phyloP scores from a whole-genome alignment of 148 eudicot genomes.

The Fagopyrum homotropicum region DNA sequence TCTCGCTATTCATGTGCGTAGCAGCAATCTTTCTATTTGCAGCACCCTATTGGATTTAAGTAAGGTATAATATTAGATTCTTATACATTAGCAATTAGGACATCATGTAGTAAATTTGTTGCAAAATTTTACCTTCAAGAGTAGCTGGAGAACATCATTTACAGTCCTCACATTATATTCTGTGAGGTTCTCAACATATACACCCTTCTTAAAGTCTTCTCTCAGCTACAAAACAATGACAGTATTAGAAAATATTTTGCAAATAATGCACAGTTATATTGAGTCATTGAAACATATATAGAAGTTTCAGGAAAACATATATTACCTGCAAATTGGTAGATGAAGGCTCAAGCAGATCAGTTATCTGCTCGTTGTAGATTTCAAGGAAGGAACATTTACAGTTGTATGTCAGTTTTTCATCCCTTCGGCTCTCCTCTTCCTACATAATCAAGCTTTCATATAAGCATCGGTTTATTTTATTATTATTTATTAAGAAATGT shows the following conservation, averaged over 20 bases:
- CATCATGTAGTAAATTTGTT: slow-evolving; percentile 9
- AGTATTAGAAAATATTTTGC: neutral
- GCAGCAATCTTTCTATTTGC: slow-evolving; percentile 71
- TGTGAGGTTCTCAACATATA: slow-evolving; percentile 58
- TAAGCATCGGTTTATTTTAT: neutral
- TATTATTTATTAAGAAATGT: neutral
- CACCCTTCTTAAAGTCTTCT: slow-evolving; percentile 59
- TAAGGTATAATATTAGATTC: slow-evolving; percentile 15
- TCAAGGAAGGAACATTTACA: slow-evolving; percentile 72
- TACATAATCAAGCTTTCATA: slow-evolving; percentile 12
- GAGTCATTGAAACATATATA: neutral
- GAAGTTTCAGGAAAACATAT: neutral
- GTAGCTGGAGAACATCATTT: slow-evolving; percentile 48
- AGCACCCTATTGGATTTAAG: slow-evolving; percentile 33
- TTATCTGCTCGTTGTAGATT: slow-evolving; percentile 72
- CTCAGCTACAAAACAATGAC: slow-evolving; percentile 38
- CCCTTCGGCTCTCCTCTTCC: slow-evolving; percentile 58
- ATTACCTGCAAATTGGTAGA: slow-evolving; percentile 56
- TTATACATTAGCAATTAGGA: neutral
- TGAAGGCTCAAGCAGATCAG: slow-evolving; percentile 65
- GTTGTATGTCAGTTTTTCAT: slow-evolving; percentile 48
- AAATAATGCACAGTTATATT: neutral
- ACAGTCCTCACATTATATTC: slow-evolving; percentile 46
- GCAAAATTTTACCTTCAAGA: slow-evolving; percentile 38
- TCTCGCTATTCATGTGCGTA: slow-evolving; percentile 64